These are phyloP conservation scores for Henningerozyma blattae DNA, from an alignment of 805 yeast genomes.

Conservation along the genomic window DNA sequence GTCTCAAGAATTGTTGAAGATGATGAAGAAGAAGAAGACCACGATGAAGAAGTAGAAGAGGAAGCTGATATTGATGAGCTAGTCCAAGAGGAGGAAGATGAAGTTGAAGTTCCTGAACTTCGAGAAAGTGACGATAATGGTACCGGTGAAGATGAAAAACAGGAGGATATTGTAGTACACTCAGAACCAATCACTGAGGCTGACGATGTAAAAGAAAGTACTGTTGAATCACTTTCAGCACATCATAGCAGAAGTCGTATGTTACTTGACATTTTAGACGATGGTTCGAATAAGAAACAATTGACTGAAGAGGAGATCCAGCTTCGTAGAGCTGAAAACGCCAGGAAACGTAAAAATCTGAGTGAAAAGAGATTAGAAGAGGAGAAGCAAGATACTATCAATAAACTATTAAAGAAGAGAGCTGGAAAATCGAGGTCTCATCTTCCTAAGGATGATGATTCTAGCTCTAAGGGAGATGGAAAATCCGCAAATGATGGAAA, in stretches of 20 bases:
- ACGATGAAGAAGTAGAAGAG: slow-evolving; percentile 15
- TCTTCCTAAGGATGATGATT: slow-evolving; percentile 10
- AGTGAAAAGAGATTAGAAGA: slow-evolving; percentile 76
- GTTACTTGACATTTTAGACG: slow-evolving; percentile 11
- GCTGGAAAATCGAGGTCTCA: slow-evolving; percentile 54
- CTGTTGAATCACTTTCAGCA: slow-evolving; percentile 12
- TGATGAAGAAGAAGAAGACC: slow-evolving; percentile 9
- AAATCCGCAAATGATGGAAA: no score
- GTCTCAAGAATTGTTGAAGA: slow-evolving; percentile 5
- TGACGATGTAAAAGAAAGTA: slow-evolving; percentile 6
- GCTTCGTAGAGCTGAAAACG: slow-evolving; percentile 71
- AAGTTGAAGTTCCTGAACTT: slow-evolving; percentile 5
- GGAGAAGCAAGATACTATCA: slow-evolving; percentile 85
- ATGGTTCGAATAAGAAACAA: slow-evolving; percentile 30
- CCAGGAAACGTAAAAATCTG: slow-evolving; percentile 78
- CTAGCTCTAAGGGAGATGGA: slow-evolving; percentile 3
- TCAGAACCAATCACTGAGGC: slow-evolving; percentile 9
- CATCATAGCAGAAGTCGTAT: slow-evolving; percentile 12
- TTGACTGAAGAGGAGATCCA: slow-evolving; percentile 79
- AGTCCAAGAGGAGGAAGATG: slow-evolving; percentile 4
- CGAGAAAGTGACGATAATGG: slow-evolving; percentile 12
- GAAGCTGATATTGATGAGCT: slow-evolving; percentile 8
- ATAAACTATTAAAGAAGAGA: slow-evolving; percentile 71
- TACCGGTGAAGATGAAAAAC: slow-evolving; percentile 10
- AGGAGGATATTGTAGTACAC: slow-evolving; percentile 9